Conservation (phyloP, 1,284 basidiomycete species). For the Ceratobasidium sp. region DNA sequence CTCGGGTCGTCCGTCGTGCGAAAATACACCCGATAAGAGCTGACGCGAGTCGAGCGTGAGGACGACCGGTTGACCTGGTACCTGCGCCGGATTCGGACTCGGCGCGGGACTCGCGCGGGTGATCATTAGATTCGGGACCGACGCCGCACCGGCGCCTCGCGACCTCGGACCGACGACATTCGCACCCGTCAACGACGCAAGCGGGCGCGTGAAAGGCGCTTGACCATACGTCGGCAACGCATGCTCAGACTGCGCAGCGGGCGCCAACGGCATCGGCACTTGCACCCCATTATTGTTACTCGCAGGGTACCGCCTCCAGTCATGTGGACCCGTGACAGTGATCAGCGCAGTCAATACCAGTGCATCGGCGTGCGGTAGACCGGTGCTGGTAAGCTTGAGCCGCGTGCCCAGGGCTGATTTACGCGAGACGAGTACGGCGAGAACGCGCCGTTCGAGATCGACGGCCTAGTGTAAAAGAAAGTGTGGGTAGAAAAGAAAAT, state of each 20-base stretch:
- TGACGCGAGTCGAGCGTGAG: constrained; percentile 21
- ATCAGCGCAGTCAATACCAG: constrained; percentile 36
- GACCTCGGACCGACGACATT: background rate
- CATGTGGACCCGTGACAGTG: constrained; percentile 32
- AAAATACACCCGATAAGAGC: constrained; percentile 39
- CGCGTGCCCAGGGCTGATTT: constrained; percentile 43
- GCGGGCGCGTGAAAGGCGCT: constrained; percentile 41
- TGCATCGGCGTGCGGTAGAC: constrained; percentile 31
- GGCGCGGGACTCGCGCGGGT: background rate
- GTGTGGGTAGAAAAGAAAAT: background rate
- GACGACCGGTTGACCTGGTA: constrained; percentile 7
- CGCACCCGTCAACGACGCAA: constrained; percentile 27
- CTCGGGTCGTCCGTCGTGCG: constrained; percentile 27
- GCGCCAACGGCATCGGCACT: background rate
- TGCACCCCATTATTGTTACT: background rate
- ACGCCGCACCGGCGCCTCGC: background rate
- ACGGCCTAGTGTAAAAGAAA: constrained; percentile 20
- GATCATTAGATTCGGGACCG: constrained; percentile 23
- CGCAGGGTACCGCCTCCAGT: constrained; percentile 33
- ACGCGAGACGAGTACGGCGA: constrained; percentile 33
- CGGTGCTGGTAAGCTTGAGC: constrained; percentile 36
- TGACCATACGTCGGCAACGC: constrained; percentile 37
- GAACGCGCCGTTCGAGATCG: constrained; percentile 43
- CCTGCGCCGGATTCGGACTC: background rate
- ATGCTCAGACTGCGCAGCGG: constrained; percentile 24